phyloP scores from a whole-genome alignment of 495 filamentous ascomycete species.

The Podospora bellae-mahoneyi region DNA sequence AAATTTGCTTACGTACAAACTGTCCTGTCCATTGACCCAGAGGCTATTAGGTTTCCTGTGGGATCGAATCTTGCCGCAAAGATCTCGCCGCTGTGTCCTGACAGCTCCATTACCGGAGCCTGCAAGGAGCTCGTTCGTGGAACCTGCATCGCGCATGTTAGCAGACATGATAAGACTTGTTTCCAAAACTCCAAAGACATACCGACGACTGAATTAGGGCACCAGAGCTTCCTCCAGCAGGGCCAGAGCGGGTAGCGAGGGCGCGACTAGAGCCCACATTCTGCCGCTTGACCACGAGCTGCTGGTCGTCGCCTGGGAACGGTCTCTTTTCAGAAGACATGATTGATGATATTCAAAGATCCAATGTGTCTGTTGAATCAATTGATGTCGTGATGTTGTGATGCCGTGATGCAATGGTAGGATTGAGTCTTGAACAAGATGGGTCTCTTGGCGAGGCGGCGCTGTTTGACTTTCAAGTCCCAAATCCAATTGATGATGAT shows the following conservation, averaged over 20 bases:
- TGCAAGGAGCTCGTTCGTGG: constrained; percentile 82
- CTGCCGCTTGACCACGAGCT: constrained; percentile 86
- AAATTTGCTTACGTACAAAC: constrained; percentile 57
- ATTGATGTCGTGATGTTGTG: neutral
- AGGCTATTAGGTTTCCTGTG: constrained; percentile 82
- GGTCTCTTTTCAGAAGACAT: constrained; percentile 78
- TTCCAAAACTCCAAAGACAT: constrained; percentile 39
- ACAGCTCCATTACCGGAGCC: constrained; percentile 92
- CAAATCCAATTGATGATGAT: constrained; percentile 15
- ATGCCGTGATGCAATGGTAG: neutral
- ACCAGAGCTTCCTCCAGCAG: constrained; percentile 57
- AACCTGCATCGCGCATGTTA: constrained; percentile 51
- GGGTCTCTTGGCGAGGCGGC: neutral
- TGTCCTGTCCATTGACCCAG: constrained; percentile 89
- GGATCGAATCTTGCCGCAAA: constrained; percentile 91
- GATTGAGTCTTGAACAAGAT: neutral
- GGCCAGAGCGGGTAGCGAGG: constrained; percentile 60
- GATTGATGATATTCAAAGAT: neutral
- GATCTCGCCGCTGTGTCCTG: constrained; percentile 75
- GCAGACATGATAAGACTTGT: constrained; percentile 19
- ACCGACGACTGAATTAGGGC: constrained; percentile 80
- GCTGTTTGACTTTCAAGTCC: neutral
- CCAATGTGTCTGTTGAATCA: neutral
- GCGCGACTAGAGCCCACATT: constrained; percentile 66
- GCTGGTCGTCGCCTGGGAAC: constrained; percentile 72